These are phyloP conservation scores for Hsuehochloa calcarea DNA, from an alignment of 176 grass and related monocot genomes.

Conservation along the genomic window DNA sequence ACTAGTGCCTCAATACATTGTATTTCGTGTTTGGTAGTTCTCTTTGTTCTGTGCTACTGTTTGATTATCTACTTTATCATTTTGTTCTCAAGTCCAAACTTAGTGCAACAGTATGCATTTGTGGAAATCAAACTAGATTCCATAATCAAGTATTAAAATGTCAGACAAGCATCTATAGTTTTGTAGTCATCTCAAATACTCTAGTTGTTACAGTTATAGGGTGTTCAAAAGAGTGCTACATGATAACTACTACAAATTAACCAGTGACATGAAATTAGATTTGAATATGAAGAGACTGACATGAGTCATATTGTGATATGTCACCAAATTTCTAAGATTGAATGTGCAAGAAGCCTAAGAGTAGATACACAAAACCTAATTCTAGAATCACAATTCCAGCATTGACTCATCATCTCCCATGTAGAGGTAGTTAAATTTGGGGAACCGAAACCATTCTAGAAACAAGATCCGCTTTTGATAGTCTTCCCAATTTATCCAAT, in stretches of 20 bases:
- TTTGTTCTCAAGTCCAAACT: not conserved
- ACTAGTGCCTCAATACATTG: not conserved
- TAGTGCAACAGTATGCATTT: not conserved
- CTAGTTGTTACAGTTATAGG: not conserved
- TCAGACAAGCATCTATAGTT: not conserved
- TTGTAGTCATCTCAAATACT: not conserved
- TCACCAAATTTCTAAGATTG: not conserved
- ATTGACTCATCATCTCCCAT: not conserved
- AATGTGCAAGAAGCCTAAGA: constrained; percentile 9
- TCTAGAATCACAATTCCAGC: not conserved
- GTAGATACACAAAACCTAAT: not conserved
- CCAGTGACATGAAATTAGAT: not conserved
- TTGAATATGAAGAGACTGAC: not conserved
- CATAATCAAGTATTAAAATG: not conserved
- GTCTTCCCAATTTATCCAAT: not conserved
- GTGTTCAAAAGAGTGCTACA: not conserved
- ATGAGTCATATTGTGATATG: not conserved
- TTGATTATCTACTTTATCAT: not conserved
- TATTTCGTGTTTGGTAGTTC: constrained; percentile 14
- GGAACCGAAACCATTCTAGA: not conserved
- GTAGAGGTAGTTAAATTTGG: not conserved
- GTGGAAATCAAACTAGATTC: not conserved
- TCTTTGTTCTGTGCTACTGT: not conserved
- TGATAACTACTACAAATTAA: constrained; percentile 8
- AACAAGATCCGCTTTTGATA: not conserved